phyloP scores from a whole-genome alignment of 352 stramenopile species.

The Stephanocyclus meneghinianus region DNA sequence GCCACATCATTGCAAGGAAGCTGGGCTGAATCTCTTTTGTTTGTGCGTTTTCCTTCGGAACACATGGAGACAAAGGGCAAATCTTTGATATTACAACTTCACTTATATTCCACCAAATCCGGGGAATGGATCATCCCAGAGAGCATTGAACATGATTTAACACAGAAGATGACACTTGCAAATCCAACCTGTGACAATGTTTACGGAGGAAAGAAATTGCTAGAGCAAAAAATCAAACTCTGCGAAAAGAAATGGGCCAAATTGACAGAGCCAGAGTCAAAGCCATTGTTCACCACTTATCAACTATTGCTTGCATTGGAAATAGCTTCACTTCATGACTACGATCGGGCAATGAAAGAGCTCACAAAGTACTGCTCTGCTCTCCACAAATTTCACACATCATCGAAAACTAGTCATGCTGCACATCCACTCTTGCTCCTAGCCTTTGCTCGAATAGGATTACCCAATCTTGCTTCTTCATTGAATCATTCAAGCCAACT shows the following conservation, averaged over 20 bases:
- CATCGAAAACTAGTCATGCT: background rate
- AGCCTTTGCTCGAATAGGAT: constrained; percentile 30
- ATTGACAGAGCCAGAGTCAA: constrained; percentile 17
- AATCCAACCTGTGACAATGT: constrained; percentile 28
- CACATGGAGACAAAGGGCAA: background rate
- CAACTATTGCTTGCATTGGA: constrained; percentile 39
- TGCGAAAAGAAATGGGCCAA: constrained; percentile 15
- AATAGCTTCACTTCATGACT: constrained; percentile 16
- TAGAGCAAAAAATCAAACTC: constrained; percentile 47
- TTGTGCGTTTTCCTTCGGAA: constrained; percentile 10
- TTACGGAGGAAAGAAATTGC: constrained; percentile 66
- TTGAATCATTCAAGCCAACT: background rate
- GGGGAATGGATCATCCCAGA: constrained; percentile 33
- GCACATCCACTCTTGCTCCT: constrained; percentile 34
- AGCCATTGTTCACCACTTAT: constrained; percentile 12
- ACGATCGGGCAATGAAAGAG: constrained; percentile 23
- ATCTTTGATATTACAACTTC: constrained; percentile 3
- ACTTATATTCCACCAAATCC: constrained; percentile 13
- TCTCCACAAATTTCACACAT: background rate
- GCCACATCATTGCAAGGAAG: constrained; percentile 13
- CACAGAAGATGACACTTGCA: constrained; percentile 43
- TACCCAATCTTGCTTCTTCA: constrained; percentile 8
- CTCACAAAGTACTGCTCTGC: constrained; percentile 22
- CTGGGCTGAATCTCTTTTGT: constrained; percentile 22
- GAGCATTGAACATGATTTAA: constrained; percentile 34